phyloP scores from a whole-genome alignment of 805 yeast species.

The Cyberlindnera sargentensis region DNA sequence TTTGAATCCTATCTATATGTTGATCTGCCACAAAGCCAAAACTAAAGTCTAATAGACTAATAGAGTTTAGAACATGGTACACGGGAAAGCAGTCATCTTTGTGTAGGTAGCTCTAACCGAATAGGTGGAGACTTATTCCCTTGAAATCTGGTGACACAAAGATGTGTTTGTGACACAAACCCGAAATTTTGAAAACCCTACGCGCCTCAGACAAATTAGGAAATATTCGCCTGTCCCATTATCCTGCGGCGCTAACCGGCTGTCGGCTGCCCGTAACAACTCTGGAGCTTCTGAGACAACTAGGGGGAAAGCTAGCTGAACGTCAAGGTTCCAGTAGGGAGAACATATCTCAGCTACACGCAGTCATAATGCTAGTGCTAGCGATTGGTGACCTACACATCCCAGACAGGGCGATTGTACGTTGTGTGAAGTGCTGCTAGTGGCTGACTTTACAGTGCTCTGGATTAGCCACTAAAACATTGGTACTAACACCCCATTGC shows the following conservation, averaged over 20 bases:
- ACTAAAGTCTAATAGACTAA: no score
- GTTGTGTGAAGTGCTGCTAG: constrained; percentile 15
- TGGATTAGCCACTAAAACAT: not conserved
- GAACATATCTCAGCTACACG: no score
- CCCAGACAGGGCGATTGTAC: constrained; percentile 74
- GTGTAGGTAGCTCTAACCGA: not conserved
- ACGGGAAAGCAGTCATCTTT: not conserved
- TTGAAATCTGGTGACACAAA: not conserved
- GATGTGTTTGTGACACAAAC: not conserved
- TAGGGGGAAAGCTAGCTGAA: no score
- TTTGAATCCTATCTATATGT: not conserved
- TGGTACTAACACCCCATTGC: constrained; percentile 3
- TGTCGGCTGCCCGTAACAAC: no score
- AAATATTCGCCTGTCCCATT: no score
- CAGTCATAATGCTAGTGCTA: constrained; percentile 49
- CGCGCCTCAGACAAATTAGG: not conserved
- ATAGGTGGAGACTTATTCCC: not conserved
- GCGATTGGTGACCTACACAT: constrained; percentile 88
- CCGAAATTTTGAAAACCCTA: not conserved
- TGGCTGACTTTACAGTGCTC: constrained; percentile 1
- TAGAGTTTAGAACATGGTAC: not conserved
- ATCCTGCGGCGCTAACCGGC: no score
- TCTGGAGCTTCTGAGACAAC: no score
- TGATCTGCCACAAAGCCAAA: not conserved
- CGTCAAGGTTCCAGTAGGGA: no score